Base-by-base conservation (phyloP, 495 filamentous ascomycete genomes). In the Hypoxylon fragiforme region DNA sequence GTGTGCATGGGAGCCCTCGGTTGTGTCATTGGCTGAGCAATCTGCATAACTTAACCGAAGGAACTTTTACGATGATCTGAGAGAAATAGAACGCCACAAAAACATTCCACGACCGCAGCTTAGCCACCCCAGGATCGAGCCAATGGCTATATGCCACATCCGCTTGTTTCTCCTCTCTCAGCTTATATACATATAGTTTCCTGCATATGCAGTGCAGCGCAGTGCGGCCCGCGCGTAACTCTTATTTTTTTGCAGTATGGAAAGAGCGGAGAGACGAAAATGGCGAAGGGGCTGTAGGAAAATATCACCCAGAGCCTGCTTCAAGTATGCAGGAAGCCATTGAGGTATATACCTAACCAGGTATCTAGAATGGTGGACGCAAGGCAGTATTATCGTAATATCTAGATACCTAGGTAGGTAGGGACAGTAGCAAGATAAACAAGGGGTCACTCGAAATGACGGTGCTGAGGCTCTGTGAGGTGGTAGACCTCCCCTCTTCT, bases 191-290 rank as follows among this genome's bases (percentile, higher is more conserved):
- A 1, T 41, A 30, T 36, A 20, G 2, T n/a, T 7, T 3, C 44
- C 40, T 30, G 52, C 52, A 55, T 56, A 56, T 56, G 52, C 39
- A 14, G 21, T 43, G 44, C 47, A 30, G 44, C 38, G 52, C 39
- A 14, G 21, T 43, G 44, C 47, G 37, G 44, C 38, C 52, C 39
- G 31, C 16, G 22, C 3, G 44, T 49, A 28, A 16, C 31, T n/a
- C n/a, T n/a, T n/a, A n/a, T 43, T 49, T 43, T 28, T 24, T 39
- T 21, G 38, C 38, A 7, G 21, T 20, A 30, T 11, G 13, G 15
- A 28, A 35, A 36, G 44, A 28, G 43, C 28, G 37, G 51, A 54
- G 51, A 37, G 7, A 9, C 9, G 15, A 6, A 18, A 16, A 13
- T 38, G 18, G 18, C 39, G 19, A 9, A 37, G 18, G 36, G 28